Evolutionary conservation across 305 asterid genomes (phyloP).

Genomic region (Lippia alba): DNA sequence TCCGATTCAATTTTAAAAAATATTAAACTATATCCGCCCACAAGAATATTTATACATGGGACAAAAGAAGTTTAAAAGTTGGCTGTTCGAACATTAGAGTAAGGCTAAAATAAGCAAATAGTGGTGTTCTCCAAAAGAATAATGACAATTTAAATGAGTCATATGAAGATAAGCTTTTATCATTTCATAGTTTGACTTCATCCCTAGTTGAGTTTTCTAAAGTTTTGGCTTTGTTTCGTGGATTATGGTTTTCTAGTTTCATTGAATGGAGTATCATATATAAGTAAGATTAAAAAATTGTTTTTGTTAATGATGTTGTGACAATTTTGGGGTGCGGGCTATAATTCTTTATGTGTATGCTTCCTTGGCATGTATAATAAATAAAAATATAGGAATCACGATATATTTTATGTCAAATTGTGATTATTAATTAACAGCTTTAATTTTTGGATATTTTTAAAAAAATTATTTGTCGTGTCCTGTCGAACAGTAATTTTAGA

Average conservation of each 20-base stretch:
- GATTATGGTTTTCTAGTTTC: constrained; percentile 2
- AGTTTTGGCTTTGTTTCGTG: not conserved
- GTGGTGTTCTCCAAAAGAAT: constrained; percentile 30
- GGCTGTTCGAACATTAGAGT: constrained; percentile 17
- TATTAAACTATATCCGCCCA: too few relatives aligned
- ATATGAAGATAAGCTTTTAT: constrained; percentile 28
- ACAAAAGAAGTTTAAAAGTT: constrained; percentile 25
- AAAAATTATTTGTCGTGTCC: too few relatives aligned
- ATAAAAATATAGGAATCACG: too few relatives aligned
- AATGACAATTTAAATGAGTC: constrained; percentile 29
- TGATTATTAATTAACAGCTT: too few relatives aligned
- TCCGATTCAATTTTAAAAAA: too few relatives aligned
- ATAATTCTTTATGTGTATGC: not conserved
- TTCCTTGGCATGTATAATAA: not conserved
- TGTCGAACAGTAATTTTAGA: too few relatives aligned
- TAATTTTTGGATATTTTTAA: too few relatives aligned
- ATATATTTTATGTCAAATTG: too few relatives aligned
- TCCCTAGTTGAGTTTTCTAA: not conserved
- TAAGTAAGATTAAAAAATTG: not conserved
- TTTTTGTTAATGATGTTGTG: not conserved
- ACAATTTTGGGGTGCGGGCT: not conserved
- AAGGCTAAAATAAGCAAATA: not conserved
- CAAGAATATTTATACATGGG: constrained; percentile 2
- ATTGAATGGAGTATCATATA: not conserved
- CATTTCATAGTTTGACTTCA: constrained; percentile 16